Evolutionary conservation across 2,329 filamentous ascomycete species (phyloP), one percentile per base, ranked within the genome.

Genomic region (Pseudocercospora ulei): DNA sequence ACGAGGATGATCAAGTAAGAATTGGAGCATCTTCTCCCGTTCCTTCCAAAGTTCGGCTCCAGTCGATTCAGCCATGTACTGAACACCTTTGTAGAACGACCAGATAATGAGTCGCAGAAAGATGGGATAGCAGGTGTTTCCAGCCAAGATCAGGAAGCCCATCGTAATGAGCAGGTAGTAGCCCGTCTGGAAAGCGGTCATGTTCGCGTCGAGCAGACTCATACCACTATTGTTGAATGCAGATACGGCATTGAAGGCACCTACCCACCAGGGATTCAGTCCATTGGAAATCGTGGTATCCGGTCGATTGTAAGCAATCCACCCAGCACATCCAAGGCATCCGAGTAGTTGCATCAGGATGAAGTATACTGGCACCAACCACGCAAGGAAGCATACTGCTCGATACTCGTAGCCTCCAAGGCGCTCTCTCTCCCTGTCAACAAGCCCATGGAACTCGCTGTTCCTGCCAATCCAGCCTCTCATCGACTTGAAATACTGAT

Each of bases 141-240:
- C 72, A 0, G 68, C 66, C 4, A 72, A 63, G 2, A 70, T 69
- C 3, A 36, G 20, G 16, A 46, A 39, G 34, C 61, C 63, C 58
- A 72, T 62, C 2, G 62, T 68, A 7, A 33, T 8, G n/a, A 73
- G 50, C 40, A 73, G 59, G 2, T 61, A 66, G n/a, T 59, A 56
- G 17, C 55, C 52, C 0, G 53, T 63, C 41, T 73, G 69, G 41
- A 78, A 80, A 0, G 73, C 72, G 3, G 72, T 63, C 63, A 83
- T 77, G 52, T 79, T 80, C 25, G 71, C 69, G 54, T 82, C 76
- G 7, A 81, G 61, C 22, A 81, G 63, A 12, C 71, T 73, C 75
- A 82, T 79, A 25, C 78, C 77, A n/a, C 70, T 76, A 49, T 81
- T 82, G 59, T 80, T 80, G 58, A 82, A 82, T 0, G 77, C 78